These are phyloP conservation scores for Trichomonascus vanleenenianus DNA, from an alignment of 805 yeast species.

Conservation along the genomic window DNA sequence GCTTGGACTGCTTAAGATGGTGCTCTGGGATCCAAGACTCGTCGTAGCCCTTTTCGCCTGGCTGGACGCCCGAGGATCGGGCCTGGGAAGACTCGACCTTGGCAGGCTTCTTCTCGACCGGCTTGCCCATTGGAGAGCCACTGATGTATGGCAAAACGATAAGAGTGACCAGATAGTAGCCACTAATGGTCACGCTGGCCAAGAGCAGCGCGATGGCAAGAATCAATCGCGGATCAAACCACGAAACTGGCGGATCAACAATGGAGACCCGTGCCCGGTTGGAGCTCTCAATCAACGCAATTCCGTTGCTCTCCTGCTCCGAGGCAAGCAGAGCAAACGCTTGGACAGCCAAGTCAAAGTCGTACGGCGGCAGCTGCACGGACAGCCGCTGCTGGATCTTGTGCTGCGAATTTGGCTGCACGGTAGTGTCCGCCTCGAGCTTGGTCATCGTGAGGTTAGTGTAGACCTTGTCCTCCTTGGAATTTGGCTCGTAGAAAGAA, in stretches of 20 bases:
- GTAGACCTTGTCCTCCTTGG: constrained; percentile 10
- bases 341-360: constrained; percentile 41
- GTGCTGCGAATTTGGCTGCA: constrained; percentile 42
- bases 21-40: constrained; percentile 40
- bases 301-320: constrained; percentile 15
- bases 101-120: constrained; percentile 9
- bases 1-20: constrained; percentile 24
- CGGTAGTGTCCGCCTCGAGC: constrained; percentile 48
- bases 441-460: constrained; percentile 55
- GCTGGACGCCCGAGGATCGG: constrained; percentile 13
- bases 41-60: constrained; percentile 29
- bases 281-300: constrained; percentile 5
- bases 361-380: constrained; percentile 48
- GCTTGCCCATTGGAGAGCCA: constrained; percentile 9
- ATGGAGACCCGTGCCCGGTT: constrained; percentile 35
- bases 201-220: constrained; percentile 50
- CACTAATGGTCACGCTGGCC: constrained; percentile 41
- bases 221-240: constrained; percentile 66
- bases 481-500: constrained; percentile 14
- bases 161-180: constrained; percentile 30
- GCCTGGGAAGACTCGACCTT: constrained; percentile 9
- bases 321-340: constrained; percentile 15
- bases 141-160: constrained; percentile 13
- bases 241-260: constrained; percentile 56
- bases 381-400: constrained; percentile 52